Evolutionary conservation across 495 filamentous ascomycete species (phyloP).

Genomic region (Terfezia boudieri): DNA sequence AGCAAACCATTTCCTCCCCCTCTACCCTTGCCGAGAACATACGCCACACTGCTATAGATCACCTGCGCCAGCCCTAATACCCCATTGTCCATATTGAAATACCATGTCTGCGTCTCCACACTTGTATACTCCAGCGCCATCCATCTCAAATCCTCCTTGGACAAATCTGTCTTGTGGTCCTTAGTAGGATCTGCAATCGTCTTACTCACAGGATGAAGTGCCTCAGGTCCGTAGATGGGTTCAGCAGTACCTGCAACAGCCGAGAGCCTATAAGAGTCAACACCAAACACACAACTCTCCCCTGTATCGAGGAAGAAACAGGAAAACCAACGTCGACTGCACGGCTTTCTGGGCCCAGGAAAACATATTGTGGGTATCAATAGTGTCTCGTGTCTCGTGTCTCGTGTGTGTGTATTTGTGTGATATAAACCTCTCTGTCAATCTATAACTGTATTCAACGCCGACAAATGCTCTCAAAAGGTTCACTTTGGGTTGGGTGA

Average conservation of each 20-base stretch:
- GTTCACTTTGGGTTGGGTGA: too few species aligned
- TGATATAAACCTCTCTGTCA: too few species aligned
- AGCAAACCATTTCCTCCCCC: constrained; percentile 15
- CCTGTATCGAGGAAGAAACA: not conserved
- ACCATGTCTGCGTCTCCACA: constrained; percentile 95
- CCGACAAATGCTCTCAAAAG: too few species aligned
- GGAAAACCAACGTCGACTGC: constrained; percentile 10
- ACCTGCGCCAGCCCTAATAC: constrained; percentile 61
- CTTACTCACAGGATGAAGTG: constrained; percentile 48
- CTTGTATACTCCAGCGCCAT: constrained; percentile 53
- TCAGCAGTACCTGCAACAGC: constrained; percentile 87
- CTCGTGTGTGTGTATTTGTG: too few species aligned
- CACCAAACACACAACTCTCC: not conserved
- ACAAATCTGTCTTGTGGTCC: constrained; percentile 55
- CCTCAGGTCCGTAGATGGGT: constrained; percentile 82
- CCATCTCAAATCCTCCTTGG: constrained; percentile 65
- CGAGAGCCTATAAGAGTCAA: constrained; percentile 39
- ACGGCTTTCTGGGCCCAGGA: constrained; percentile 10
- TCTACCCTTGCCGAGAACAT: constrained; percentile 21
- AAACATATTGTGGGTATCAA: constrained; percentile 2
- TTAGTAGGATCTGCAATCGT: constrained; percentile 42
- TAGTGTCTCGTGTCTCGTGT: too few species aligned
- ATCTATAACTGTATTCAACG: too few species aligned
- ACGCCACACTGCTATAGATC: constrained; percentile 97
- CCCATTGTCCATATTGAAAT: constrained; percentile 60